phyloP scores from a whole-genome alignment of 495 filamentous ascomycete genomes.

The Xylaria acuta region DNA sequence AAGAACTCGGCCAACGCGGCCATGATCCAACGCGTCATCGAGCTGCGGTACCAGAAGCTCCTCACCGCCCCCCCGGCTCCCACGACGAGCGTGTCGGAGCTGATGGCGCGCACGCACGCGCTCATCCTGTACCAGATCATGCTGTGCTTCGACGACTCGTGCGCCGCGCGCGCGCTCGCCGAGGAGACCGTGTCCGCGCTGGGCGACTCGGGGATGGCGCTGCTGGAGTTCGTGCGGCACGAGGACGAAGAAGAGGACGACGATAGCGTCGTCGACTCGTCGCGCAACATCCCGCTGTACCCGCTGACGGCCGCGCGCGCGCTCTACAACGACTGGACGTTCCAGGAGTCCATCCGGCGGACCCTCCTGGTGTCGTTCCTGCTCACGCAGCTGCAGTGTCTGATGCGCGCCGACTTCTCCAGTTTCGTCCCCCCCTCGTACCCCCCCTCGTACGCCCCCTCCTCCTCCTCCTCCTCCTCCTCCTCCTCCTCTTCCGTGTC shows the following conservation, averaged over 20 bases:
- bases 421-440: neutral
- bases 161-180: constrained; percentile 45
- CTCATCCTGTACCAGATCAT: constrained; percentile 61
- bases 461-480: too few species aligned
- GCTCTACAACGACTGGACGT: constrained; percentile 53
- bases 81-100: constrained; percentile 24
- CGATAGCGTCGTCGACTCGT: constrained; percentile 33
- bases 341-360: constrained; percentile 56
- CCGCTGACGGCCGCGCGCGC: constrained; percentile 44
- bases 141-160: constrained; percentile 57
- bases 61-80: constrained; percentile 44
- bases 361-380: constrained; percentile 53
- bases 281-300: constrained; percentile 44
- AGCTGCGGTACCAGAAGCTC: constrained; percentile 47
- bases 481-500: too few species aligned
- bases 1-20: constrained; percentile 53
- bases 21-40: constrained; percentile 52
- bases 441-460: too few species aligned
- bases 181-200: constrained; percentile 48
- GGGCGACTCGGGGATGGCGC: constrained; percentile 40
- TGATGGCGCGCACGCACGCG: constrained; percentile 51
- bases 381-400: constrained; percentile 46
- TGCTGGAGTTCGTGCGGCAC: constrained; percentile 27
- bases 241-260: constrained; percentile 18
- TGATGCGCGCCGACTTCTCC: constrained; percentile 37